phyloP scores from a whole-genome alignment of 2,329 filamentous ascomycete species.

The Diaporthe sp. region DNA sequence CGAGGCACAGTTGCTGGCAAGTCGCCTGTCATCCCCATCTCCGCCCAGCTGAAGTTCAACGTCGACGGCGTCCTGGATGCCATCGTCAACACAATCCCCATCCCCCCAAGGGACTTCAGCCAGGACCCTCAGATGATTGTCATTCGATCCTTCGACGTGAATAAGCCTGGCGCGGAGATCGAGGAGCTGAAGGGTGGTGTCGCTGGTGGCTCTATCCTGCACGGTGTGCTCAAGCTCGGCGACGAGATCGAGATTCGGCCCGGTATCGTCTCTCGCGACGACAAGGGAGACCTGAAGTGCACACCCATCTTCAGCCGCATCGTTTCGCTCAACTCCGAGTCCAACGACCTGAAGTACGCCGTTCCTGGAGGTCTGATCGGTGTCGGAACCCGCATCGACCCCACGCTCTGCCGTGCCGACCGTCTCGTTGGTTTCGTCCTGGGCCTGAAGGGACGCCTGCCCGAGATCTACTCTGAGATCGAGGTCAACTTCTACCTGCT shows the following conservation, averaged over 20 bases:
- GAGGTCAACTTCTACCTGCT: conserved; percentile 99
- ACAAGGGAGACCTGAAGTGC: conserved; percentile 94
- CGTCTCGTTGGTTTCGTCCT: conserved; percentile 98
- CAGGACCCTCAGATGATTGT: conserved; percentile 98
- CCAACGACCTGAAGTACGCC: conserved; percentile 98
- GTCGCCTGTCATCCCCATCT: conserved; percentile 95
- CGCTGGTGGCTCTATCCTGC: conserved; percentile 95
- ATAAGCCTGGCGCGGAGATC: conserved; percentile 99
- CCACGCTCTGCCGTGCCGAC: conserved; percentile 98
- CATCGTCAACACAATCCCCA: conserved; percentile 94
- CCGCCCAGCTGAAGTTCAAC: conserved; percentile 99
- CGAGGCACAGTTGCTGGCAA: conserved; percentile 96
- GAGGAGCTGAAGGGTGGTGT: conserved; percentile 99
- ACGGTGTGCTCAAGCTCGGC: conserved; percentile 95
- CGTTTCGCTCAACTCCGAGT: conserved; percentile 95
- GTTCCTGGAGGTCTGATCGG: conserved; percentile 97
- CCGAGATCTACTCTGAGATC: conserved; percentile 97
- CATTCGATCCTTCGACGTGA: conserved; percentile 99
- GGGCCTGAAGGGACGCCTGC: conserved; percentile 91
- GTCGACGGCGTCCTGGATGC: conserved; percentile 98
- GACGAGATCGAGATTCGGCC: conserved; percentile 99
- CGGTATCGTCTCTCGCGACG: conserved; percentile 97
- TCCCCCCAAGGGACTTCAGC: conserved; percentile 91
- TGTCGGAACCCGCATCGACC: conserved; percentile 97
- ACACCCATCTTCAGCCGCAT: conserved; percentile 97